These are phyloP conservation scores for Phaeoacremonium minimum DNA, from an alignment of 2,329 filamentous ascomycete species.

Conservation along the genomic window DNA sequence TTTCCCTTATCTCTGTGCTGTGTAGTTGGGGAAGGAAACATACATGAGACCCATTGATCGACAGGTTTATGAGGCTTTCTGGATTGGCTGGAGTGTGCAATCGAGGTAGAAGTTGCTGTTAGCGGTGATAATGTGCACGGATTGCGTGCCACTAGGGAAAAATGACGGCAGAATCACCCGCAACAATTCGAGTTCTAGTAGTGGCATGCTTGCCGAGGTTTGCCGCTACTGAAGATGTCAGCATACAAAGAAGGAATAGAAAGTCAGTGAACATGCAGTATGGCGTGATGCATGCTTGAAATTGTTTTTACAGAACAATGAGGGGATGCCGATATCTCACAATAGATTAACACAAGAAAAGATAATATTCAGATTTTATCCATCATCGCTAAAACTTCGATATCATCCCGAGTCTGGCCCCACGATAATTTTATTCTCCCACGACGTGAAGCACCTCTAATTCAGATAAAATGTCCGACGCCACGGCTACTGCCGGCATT, in stretches of 20 bases:
- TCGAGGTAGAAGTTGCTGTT: neutral
- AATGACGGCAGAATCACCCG: neutral
- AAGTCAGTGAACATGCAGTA: neutral
- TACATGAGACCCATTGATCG: neutral
- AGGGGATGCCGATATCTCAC: too few species aligned
- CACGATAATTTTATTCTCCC: too few species aligned
- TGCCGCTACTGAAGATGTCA: too few species aligned
- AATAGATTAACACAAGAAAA: too few species aligned
- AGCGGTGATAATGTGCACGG: neutral
- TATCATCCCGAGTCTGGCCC: too few species aligned
- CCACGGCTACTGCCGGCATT: neutral
- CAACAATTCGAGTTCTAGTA: neutral
- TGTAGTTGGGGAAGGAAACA: neutral
- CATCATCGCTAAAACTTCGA: neutral
- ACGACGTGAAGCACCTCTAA: too few species aligned
- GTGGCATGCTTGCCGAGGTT: neutral
- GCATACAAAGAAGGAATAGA: too few species aligned
- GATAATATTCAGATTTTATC: too few species aligned
- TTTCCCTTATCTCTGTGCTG: too few species aligned
- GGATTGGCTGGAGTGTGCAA: neutral
- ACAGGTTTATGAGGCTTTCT: neutral
- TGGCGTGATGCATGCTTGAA: neutral
- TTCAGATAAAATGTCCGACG: neutral
- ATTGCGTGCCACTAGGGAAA: neutral
- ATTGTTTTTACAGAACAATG: too few species aligned